Evolutionary conservation across 352 stramenopile genomes (phyloP).

Genomic region (Plasmopara halstedii): DNA sequence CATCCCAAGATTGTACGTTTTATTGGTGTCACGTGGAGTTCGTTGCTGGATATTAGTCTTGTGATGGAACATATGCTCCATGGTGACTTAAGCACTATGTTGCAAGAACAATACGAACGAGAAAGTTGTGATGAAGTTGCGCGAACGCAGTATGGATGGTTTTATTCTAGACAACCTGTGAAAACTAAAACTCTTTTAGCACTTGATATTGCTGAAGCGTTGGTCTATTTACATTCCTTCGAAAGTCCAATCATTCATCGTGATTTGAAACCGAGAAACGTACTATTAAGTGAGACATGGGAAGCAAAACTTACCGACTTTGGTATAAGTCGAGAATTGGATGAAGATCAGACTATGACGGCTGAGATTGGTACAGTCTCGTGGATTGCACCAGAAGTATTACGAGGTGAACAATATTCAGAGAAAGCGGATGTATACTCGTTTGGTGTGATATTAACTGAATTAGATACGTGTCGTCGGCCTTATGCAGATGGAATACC

Average conservation of each 20-base stretch:
- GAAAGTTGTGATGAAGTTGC: slow-evolving; percentile 13
- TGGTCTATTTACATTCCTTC: slow-evolving; percentile 43
- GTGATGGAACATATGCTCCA: slow-evolving; percentile 43
- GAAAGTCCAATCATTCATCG: slow-evolving; percentile 45
- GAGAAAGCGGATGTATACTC: slow-evolving; percentile 72
- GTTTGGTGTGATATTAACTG: slow-evolving; percentile 51
- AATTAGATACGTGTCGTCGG: slow-evolving; percentile 38
- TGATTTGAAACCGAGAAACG: slow-evolving; percentile 48
- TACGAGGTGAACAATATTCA: slow-evolving; percentile 50
- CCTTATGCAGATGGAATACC: slow-evolving; percentile 19
- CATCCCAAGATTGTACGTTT: slow-evolving; percentile 44
- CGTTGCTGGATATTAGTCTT: slow-evolving; percentile 40
- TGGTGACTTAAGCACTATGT: slow-evolving; percentile 35
- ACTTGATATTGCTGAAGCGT: slow-evolving; percentile 30
- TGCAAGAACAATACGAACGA: slow-evolving; percentile 25
- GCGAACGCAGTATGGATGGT: slow-evolving; percentile 26
- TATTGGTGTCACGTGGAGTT: slow-evolving; percentile 46
- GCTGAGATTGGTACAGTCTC: slow-evolving; percentile 45
- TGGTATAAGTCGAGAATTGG: slow-evolving; percentile 34
- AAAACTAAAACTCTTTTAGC: slow-evolving; percentile 36
- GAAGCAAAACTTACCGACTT: slow-evolving; percentile 53
- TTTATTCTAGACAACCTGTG: slow-evolving; percentile 23
- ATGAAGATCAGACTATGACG: slow-evolving; percentile 34
- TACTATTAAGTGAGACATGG: slow-evolving; percentile 35
- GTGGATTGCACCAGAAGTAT: slow-evolving; percentile 66